Evolutionary conservation across 306 rosid species (phyloP), one percentile per base, ranked within the genome.

Genomic region (Morella rubra): DNA sequence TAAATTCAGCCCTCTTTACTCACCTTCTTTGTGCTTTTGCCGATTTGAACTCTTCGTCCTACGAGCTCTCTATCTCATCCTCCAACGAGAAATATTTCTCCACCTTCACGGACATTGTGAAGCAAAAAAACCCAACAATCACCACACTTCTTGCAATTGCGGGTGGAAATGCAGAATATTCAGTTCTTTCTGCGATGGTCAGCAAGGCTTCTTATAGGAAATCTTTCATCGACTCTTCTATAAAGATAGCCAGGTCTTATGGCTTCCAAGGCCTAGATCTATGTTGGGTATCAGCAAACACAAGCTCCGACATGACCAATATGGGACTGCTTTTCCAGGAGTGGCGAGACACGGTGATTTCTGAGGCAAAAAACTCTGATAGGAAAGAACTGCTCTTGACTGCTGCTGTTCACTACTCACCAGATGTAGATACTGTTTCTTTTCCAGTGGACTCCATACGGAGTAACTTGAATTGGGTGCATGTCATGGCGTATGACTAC

Each of bases 141-240:
- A 83, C 44, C 10, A 83, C 87, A 32, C 86, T 85, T 52, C 20
- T 85, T 24, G 83, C 86, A 54, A 79, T 81, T 37, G 85, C 87
- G 44, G 91, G 89, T 6, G 81, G 80, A 0, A 69, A 42, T 0
- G 66, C 5, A 15, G 22, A 8, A 72, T 40, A 16, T 61, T 20
- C 55, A 0, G 6, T 0, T 73, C 71, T 71, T 3, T 44, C 91
- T 27, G 0, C 27, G 0, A 90, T 87, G 88, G 77, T 83, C 1
- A 76, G 19, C 54, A 41, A 27, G 13, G 12, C 81, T 64, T 53
- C 59, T 0, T 24, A 47, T 9, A 71, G 94, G 9, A 86, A 82
- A 75, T 8, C 87, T 0, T 87, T 90, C 84, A 82, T 90, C 3
- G 87, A 86, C 11, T 87, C 91, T 41, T 85, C 94, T 0, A 84